Evolutionary conservation across 163 green algal genomes (phyloP), one percentile per base, ranked within the genome.

Genomic region (Chloroidium sp.): DNA sequence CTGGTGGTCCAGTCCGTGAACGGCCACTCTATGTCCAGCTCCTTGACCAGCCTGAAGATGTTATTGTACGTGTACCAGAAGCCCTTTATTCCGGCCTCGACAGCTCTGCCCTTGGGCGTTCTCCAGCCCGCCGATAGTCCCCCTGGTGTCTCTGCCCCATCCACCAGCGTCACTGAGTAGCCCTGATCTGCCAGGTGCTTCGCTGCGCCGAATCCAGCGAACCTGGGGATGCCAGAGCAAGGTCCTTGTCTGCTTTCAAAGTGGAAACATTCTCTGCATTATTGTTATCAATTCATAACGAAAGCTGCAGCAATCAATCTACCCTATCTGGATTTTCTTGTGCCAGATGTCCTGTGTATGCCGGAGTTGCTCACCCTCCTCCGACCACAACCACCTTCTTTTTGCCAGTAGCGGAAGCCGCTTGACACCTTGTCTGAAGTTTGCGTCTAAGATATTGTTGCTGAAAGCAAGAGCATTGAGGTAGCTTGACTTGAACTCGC

Each of bases 1-100:
- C 80, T 92, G 2, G 88, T 94, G n/a, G 91, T 95, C 85, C 90
- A 98, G 76, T 93, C 85, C 1, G 95, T 98, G 61, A 98, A 93
- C 3, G 91, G 90, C 85, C 87, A 92, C 1, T 80, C 76, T 59
- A 93, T 93, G 69, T 85, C 89, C 60, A 96, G 87, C 86, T 97
- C 91, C 69, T 90, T 75, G 0, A 94, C 76, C 82, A 98, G 87
- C 36, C 80, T 64, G 84, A 94, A 95, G 14, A 96, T 96, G 89
- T 97, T 97, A 69, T 89, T 85, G 85, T 97, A 97, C 84, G 93
- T 80, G 72, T 87, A 93, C 92, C 92, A 95, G 76, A 95, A 96
- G 13, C 93, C 93, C 79, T 97, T 97, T 80, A 93, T 92, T 3
- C 91, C 90, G 59, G 93, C 92, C 82, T 97, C 93, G 13, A 97